Evolutionary conservation across 1,284 basidiomycete genomes (phyloP).

Genomic region (Ganoderma lingzhi): DNA sequence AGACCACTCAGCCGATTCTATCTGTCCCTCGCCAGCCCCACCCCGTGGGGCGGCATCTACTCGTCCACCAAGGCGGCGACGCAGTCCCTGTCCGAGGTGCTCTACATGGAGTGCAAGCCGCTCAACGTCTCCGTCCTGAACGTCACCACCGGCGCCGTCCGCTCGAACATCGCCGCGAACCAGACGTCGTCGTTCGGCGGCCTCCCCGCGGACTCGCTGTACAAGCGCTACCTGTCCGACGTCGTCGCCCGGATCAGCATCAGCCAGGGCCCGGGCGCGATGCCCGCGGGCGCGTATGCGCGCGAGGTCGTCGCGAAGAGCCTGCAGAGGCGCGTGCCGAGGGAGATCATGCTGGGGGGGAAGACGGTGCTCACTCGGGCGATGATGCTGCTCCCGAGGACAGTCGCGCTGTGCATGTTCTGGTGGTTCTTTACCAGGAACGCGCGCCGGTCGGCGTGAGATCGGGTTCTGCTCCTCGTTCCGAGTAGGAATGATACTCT

Average conservation of each 20-base stretch:
- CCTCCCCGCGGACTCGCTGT: conserved; percentile 59
- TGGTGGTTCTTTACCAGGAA: conserved; percentile 21
- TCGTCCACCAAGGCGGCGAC: conserved; percentile 73
- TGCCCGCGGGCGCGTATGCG: conserved; percentile 63
- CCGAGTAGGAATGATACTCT: no score
- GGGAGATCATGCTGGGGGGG: conserved; percentile 7
- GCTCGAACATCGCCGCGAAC: conserved; percentile 66
- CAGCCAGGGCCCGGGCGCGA: conserved; percentile 56
- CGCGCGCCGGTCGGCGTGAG: background rate
- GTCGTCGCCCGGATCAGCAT: conserved; percentile 61
- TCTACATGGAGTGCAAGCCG: conserved; percentile 75
- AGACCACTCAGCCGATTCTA: background rate
- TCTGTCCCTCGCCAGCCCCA: conserved; percentile 51
- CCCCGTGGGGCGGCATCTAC: conserved; percentile 77
- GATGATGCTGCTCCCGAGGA: conserved; percentile 56
- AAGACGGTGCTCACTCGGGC: conserved; percentile 23
- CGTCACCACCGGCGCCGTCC: conserved; percentile 64
- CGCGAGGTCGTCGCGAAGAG: conserved; percentile 52
- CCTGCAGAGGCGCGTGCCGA: conserved; percentile 35
- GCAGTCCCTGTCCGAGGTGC: conserved; percentile 64
- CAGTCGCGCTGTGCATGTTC: conserved; percentile 17
- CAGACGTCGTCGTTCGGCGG: conserved; percentile 48
- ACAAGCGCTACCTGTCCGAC: conserved; percentile 56
- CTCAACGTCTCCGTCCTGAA: conserved; percentile 67
- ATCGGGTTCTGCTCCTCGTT: background rate